A percentile compares a stretch with the other conserved stretches of the same genome.
Conservation (phyloP, 2,329 filamentous ascomycete species). For the Fusarium sp. region DNA sequence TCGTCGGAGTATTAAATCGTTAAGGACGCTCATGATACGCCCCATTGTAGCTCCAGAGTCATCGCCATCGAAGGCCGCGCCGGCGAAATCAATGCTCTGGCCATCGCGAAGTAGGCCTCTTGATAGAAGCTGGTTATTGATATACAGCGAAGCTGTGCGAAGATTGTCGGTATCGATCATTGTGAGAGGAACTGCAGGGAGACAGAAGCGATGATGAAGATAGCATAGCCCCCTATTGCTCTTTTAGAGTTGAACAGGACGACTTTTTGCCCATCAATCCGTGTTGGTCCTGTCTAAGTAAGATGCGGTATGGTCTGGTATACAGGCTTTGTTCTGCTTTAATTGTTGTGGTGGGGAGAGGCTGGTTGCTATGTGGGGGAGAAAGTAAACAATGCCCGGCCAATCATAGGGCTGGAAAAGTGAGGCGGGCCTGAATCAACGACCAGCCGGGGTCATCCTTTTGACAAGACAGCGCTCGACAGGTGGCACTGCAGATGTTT, state of each 20-base stretch:
- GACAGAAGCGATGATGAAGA: constrained; percentile 35
- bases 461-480: constrained; percentile 43
- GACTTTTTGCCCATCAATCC: constrained; percentile 28
- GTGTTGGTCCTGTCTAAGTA: constrained; percentile 28
- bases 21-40: constrained; percentile 90
- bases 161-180: constrained; percentile 73
- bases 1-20: constrained; percentile 89
- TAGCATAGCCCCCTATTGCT: constrained; percentile 40
- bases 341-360: constrained; percentile 46
- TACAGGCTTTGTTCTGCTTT: constrained; percentile 36
- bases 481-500: constrained; percentile 45
- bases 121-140: constrained; percentile 78
- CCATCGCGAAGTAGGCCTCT: constrained; percentile 75
- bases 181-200: constrained; percentile 30
- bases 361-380: constrained; percentile 55
- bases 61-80: constrained; percentile 70
- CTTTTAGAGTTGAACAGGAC: constrained; percentile 19
- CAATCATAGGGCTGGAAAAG: constrained; percentile 46
- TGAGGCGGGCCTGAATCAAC: constrained; percentile 29
- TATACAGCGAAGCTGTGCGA: constrained; percentile 76
- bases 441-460: constrained; percentile 34
- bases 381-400: constrained; percentile 55
- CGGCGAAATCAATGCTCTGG: constrained; percentile 84
- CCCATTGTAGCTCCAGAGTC: constrained; percentile 76
- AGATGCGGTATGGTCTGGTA: constrained; percentile 15